Base-by-base conservation (phyloP, 331 rosid species). In the Rhamnella rubrinervis region DNA sequence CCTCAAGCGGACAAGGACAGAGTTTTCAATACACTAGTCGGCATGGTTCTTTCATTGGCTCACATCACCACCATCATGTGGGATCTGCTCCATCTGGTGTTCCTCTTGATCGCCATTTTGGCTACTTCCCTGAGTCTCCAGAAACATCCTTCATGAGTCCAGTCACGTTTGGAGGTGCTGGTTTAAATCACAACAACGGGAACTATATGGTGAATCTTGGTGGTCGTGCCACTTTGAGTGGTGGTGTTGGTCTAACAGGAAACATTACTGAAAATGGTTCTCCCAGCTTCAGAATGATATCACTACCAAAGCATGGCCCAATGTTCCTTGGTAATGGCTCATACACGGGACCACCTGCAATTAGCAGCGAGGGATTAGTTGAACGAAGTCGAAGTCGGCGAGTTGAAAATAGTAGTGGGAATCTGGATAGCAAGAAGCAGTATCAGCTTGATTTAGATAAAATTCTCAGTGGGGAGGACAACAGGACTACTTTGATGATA, bases 51-150 rank as follows among this genome's bases (percentile, higher is more conserved):
- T 76, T 83, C 71, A 76, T 83, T 63, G 77, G 89, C 58, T 88
- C 96, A 59, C 87, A 76, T 44, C 74, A 80, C 55, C 78, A 80
- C 51, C 96, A 87, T 73, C 96, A 85, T 67, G 90, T 88, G 64
- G 97, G 96, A 71, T 93, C 98, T 68, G 98, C 98, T 79, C 98
- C 98, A 61, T 82, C 98, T 52, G 92, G 90, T 56, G 80, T 83
- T 77, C 96, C 93, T 69, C 76, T 85, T 66, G 90, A 90, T 38
- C 81, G 93, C 78, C 84, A 88, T 68, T 88, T 90, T 83, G 89
- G 89, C 66, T 83, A 80, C 81, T 85, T 86, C 76, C 90, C 96
- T 1, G 96, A 83, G 73, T 90, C 97, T 51, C 93, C 96, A 17
- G 98, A 92, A 52, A 59, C 91, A 62, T 88, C 96, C 59, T 81